Evolutionary conservation across 2,329 filamentous ascomycete species (phyloP), one percentile per base, ranked within the genome.

Genomic region (Cladobotryum mycophilum): DNA sequence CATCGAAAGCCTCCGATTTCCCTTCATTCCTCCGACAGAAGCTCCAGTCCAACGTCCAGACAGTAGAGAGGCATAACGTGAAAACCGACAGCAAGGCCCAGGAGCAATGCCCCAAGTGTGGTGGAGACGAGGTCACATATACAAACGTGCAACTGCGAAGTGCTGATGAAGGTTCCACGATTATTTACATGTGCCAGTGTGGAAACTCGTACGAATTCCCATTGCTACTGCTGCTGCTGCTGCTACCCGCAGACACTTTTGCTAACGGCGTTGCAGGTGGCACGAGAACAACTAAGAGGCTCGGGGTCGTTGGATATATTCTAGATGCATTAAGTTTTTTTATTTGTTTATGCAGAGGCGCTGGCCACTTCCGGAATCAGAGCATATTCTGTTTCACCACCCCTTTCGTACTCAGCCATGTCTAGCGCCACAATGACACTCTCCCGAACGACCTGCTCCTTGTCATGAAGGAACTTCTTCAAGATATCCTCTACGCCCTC

Each of bases 321-420:
- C 25, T 30, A 30, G 25, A 30, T 30, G 25, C 25, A 30, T 30
- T 30, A 30, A 30, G 41, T 36, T 44, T 45, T 20, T 9, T 41
- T 38, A 15, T 41, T 8, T 50, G 53, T 58, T 64, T 61, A 73
- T 54, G 70, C 71, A 51, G 67, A 60, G 58, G 69, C 69, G 56
- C 70, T 70, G 55, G 68, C 66, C 45, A 70, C 69, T 60, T 87
- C 81, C 3, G 91, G 92, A 58, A 97, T 85, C 63, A 96, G 79
- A 43, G 93, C 93, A 75, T 99, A 99, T 67, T 99, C 91, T 33
- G 83, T 74, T 70, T 96, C 83, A 40, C 88, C 88, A 59, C 84
- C 88, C 75, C 88, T 89, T 76, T 99, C 93, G 64, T 89, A 96
- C 65, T 96, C 92, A 11, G 91, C 93, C 89, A 99, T 99, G 69